phyloP scores from a whole-genome alignment of 441 rosid genomes.

The Brassica hybrid region DNA sequence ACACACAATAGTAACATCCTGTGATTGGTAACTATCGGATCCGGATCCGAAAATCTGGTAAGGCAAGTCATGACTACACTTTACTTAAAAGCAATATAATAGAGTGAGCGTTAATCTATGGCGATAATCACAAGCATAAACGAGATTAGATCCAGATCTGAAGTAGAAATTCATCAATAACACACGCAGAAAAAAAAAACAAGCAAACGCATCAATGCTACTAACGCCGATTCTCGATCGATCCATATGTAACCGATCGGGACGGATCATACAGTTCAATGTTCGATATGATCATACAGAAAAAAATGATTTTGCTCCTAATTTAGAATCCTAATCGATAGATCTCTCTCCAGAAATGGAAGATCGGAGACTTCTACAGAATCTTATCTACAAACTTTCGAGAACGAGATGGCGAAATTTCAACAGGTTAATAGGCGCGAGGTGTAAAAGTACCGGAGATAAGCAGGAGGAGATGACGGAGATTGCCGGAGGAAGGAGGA shows the following conservation, averaged over 20 bases:
- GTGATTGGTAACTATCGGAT: neutral
- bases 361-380: conserved; percentile 28
- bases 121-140: conserved; percentile 1
- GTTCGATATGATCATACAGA: conserved; percentile 2
- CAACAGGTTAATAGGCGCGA: neutral
- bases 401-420: conserved; percentile 14
- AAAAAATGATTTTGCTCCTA: conserved; percentile 22
- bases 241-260: conserved; percentile 21
- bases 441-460: conserved; percentile 23
- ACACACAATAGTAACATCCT: neutral
- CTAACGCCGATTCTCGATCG: conserved; percentile 1
- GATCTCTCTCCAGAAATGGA: conserved; percentile 32
- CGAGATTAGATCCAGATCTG: conserved; percentile 29
- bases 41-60: conserved; percentile 17
- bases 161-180: conserved; percentile 15
- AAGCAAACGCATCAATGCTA: conserved; percentile 15
- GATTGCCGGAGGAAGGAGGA: neutral
- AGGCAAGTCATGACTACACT: conserved; percentile 15
- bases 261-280: conserved; percentile 24
- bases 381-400: conserved; percentile 21
- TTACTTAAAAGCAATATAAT: conserved; percentile 8
- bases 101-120: conserved; percentile 15
- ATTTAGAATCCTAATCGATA: neutral
- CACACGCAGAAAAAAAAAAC: neutral
- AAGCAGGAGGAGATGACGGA: conserved; percentile 14